These are phyloP conservation scores for Mucor racemosus DNA, from an alignment of 371 early-diverging fungal genomes.

Conservation along the genomic window DNA sequence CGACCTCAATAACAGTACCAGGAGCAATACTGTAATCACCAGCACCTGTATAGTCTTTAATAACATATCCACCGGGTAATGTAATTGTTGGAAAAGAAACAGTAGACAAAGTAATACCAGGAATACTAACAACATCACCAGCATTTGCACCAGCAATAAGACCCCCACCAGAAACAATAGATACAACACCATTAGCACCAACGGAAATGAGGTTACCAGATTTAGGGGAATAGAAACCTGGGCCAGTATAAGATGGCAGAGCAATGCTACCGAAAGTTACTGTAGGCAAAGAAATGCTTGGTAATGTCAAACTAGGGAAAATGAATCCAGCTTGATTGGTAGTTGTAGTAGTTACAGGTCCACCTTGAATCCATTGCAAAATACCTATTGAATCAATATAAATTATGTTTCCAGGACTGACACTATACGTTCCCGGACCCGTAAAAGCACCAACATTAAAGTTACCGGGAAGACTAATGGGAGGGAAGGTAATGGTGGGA, in stretches of 20 bases:
- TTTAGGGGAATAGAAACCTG: constrained; percentile 6
- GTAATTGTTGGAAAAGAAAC: too few species aligned
- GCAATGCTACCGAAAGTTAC: background rate
- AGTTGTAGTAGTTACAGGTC: background rate
- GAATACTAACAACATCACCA: too few species aligned
- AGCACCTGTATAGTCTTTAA: too few species aligned
- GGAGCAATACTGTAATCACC: background rate
- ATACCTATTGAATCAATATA: background rate
- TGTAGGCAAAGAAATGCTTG: background rate
- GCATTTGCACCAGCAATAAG: too few species aligned
- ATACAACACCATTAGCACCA: background rate
- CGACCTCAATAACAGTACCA: too few species aligned
- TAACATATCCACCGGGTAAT: too few species aligned
- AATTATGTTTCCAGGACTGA: background rate
- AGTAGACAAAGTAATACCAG: too few species aligned
- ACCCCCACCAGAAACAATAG: background rate
- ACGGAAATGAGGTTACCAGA: constrained; percentile 9
- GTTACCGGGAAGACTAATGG: constrained; percentile 7
- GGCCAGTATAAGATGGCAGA: background rate
- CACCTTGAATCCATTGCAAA: background rate
- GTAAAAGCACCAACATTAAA: background rate
- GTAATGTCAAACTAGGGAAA: background rate
- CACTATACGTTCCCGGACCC: constrained; percentile 11
- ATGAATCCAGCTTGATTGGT: background rate
- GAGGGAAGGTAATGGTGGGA: constrained; percentile 4